Evolutionary conservation across 345 rosid genomes (phyloP), one percentile per base, ranked within the genome.

Genomic region (Salix suchowensis): DNA sequence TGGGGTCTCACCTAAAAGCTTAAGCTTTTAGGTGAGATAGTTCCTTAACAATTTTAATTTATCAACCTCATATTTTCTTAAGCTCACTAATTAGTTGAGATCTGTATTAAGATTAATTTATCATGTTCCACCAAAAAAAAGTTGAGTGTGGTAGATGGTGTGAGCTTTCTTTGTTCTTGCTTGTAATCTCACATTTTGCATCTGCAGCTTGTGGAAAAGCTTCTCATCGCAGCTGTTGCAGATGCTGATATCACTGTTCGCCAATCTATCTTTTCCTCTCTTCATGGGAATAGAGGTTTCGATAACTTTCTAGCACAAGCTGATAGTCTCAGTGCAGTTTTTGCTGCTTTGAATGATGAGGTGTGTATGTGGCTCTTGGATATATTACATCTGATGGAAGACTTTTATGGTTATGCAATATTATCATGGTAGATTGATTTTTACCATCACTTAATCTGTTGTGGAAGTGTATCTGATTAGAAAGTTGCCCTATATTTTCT

Each of bases 291-390:
- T 84, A 87, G 88, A 74, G 95, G 97, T 70, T 92, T 92, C 82
- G 99, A 96, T 88, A 98, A 90, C 77, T 96, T 86, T 83, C 80
- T 96, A 82, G 98, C 97, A 21, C 99, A 96, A 84, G 99, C 99
- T 77, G 93, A 94, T 84, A 89, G 94, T 79, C 84, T 96, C 82
- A 90, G 92, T 89, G 98, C 99, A 72, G 86, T 93, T 87, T 92
- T 96, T 88, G 97, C 99, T 83, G 94, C 97, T 80, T 83, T 96
- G 82, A 93, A 96, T 88, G 99, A 96, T 70, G 99, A 96, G 99
- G 99, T 96, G 83, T 30, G 66, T 34, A 9, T 55, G 11, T 16
- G 54, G 28, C 12, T 12, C 42, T 16, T 30, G 7, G 52, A 69
- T 42, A 15, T 69, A 28, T 76, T 40, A 19, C 18, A 18, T 32